Conservation (phyloP, 2,329 filamentous ascomycete species). For the Penicillium expansum region DNA sequence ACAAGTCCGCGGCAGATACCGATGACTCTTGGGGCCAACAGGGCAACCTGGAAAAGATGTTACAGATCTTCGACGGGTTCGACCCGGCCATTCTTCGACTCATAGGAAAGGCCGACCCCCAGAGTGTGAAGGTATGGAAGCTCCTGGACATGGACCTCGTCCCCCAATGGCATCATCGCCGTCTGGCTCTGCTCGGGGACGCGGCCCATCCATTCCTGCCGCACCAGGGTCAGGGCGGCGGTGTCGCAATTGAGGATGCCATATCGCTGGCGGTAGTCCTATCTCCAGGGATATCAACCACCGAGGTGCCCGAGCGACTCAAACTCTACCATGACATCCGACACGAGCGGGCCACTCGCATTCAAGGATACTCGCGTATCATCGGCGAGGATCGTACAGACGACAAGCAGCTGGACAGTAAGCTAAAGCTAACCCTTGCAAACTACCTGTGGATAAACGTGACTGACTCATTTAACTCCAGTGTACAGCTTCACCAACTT, state of each 20-base stretch:
- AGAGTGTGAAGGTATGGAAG: constrained; percentile 56
- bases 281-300: constrained; percentile 41
- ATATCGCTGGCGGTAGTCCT: constrained; percentile 59
- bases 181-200: constrained; percentile 61
- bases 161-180: constrained; percentile 54
- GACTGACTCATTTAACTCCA: not conserved
- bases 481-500: not conserved
- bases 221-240: constrained; percentile 62
- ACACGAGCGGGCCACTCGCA: constrained; percentile 54
- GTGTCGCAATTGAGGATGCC: constrained; percentile 65
- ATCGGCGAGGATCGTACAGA: not conserved
- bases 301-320: constrained; percentile 56
- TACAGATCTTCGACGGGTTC: constrained; percentile 41
- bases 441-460: too few relatives aligned
- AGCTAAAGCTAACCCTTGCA: not conserved
- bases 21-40: constrained; percentile 34
- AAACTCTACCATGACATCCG: constrained; percentile 59
- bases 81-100: constrained; percentile 39
- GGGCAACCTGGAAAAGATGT: constrained; percentile 24
- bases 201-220: constrained; percentile 68
- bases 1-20: not conserved
- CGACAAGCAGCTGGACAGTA: not conserved
- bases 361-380: constrained; percentile 44
- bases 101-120: constrained; percentile 42
- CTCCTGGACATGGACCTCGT: constrained; percentile 62